A percentile compares a stretch with the other conserved stretches of the same genome.
These are phyloP conservation scores for Colletotrichum chrysophilum DNA, from an alignment of 2,329 filamentous ascomycete genomes.

Conservation along the genomic window DNA sequence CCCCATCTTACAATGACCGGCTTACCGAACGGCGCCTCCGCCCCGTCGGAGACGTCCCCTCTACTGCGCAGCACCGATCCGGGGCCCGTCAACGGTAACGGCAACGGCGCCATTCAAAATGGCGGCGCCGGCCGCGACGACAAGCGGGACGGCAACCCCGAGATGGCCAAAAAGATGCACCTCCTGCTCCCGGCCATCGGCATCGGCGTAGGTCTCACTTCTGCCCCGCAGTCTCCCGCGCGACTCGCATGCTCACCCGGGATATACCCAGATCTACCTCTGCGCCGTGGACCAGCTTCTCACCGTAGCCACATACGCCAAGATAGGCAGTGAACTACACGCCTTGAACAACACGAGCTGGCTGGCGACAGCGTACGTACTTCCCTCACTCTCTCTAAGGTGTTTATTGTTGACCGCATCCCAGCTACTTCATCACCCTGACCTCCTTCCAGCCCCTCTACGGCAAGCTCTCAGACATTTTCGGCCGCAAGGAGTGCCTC, in stretches of 20 bases:
- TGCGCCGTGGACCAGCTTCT: slow-evolving; percentile 79
- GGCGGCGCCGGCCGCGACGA: slow-evolving; percentile 19
- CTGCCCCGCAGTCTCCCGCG: background rate
- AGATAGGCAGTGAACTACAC: slow-evolving; percentile 77
- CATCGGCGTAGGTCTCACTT: slow-evolving; percentile 34
- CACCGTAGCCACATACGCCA: slow-evolving; percentile 78
- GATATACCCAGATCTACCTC: slow-evolving; percentile 64
- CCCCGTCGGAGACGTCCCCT: slow-evolving; percentile 29
- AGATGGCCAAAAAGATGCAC: slow-evolving; percentile 40
- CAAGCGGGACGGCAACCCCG: slow-evolving; percentile 27
- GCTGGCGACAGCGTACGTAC: slow-evolving; percentile 61
- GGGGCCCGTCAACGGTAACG: slow-evolving; percentile 2
- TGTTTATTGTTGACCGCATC: background rate
- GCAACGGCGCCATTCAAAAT: background rate
- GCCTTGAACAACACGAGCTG: slow-evolving; percentile 78
- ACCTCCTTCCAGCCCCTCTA: slow-evolving; percentile 79
- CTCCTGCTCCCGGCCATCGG: slow-evolving; percentile 41
- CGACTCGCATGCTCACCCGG: background rate
- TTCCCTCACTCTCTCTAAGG: background rate
- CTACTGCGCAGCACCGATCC: slow-evolving; percentile 25
- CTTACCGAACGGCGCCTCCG: slow-evolving; percentile 2
- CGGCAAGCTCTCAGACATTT: slow-evolving; percentile 74
- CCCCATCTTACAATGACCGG: background rate
- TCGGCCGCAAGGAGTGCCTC: slow-evolving; percentile 70
- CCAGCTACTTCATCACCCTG: slow-evolving; percentile 73